Evolutionary conservation across 129 eudicot genomes (phyloP), one percentile per base, ranked within the genome.

Genomic region (Silybum marianum): DNA sequence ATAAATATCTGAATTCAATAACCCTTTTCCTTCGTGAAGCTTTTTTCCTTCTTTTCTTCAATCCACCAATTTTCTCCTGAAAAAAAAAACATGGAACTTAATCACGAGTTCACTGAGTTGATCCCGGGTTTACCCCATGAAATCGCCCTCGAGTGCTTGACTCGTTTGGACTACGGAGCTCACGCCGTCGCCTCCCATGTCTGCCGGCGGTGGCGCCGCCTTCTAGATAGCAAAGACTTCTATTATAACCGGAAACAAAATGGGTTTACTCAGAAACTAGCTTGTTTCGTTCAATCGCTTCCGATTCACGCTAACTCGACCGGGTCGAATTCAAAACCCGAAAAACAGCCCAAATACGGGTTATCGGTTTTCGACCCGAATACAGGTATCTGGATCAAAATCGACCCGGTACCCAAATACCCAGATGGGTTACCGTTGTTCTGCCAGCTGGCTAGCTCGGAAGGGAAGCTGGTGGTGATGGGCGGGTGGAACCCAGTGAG

Each of bases 401-500:
- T 94, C 30, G 95, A 84, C 73, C 87, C 90, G 82, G 78, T 90
- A 19, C 93, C 98, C 0, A 84, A 82, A 83, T 94, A 78, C 84
- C 87, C 92, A 0, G 82, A 84, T 28, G 91, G 97, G 30, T 71
- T 94, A 38, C 98, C 98, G 18, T 9, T 91, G 88, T 94, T 88
- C 81, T 91, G 97, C 60, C 98, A 94, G 46, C 84, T 94, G 11
- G 86, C 89, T 4, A 90, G 97, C 74, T 68, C 91, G 23, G 95
- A 94, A 42, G 98, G 98, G 46, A 91, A 87, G 39, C 84, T 94
- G 5, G 79, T 91, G 7, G 36, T 91, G n/a, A 82, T 94, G 97
- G 98, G 98, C 21, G 98, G 98, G 72, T 91, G 97, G 98, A 81
- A 90, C 82, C 98, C 98, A 10, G 81, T 32, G 68, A 93, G 81